phyloP scores from a whole-genome alignment of 2,329 filamentous ascomycete species.

The Microcera coccophila region DNA sequence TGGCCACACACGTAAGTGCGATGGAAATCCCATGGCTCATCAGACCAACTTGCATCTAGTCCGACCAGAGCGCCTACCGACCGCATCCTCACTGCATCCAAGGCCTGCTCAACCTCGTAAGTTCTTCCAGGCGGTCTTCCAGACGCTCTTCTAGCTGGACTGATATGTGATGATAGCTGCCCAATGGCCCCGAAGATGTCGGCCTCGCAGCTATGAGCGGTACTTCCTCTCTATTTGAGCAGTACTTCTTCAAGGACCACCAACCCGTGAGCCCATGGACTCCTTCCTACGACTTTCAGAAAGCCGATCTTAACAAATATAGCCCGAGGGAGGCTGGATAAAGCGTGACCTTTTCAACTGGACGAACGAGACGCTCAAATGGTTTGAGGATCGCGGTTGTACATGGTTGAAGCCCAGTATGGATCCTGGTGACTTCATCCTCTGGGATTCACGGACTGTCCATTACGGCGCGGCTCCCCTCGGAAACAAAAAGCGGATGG shows the following conservation, averaged over 20 bases:
- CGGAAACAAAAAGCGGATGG: not conserved
- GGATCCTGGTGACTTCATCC: not conserved
- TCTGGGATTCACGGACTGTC: conserved; percentile 2
- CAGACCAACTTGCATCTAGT: no score
- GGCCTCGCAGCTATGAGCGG: conserved; percentile 10
- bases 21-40: no score
- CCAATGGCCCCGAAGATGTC: conserved; percentile 14
- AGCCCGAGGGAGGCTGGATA: conserved; percentile 2
- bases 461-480: not conserved
- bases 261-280: no score
- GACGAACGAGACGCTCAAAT: conserved; percentile 1
- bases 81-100: conserved; percentile 29
- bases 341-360: conserved; percentile 1
- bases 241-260: no score
- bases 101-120: conserved; percentile 26
- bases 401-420: conserved; percentile 1
- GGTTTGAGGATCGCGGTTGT: conserved; percentile 1
- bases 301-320: conserved; percentile 1
- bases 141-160: no score
- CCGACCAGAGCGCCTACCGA: no score
- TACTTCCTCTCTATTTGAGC: not conserved
- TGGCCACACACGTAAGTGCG: no score
- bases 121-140: no score
- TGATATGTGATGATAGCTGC: no score
- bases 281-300: no score